Base-by-base conservation (phyloP, 192 early-diverging fungal genomes). In the Chytriomyces hyalinus region DNA sequence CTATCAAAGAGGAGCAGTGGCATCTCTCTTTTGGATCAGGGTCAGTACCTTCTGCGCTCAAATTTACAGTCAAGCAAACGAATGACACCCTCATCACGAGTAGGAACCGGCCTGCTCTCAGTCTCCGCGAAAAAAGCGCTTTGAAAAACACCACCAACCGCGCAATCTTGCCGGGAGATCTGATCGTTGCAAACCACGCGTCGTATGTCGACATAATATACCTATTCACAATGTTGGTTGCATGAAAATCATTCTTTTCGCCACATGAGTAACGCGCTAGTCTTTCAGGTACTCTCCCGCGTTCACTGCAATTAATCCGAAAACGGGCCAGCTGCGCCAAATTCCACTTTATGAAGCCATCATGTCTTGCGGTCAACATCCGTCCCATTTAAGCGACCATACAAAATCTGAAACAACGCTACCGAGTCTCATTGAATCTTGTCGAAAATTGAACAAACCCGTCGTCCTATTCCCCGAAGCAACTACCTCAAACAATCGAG, bases 131-230 rank as follows among this genome's bases (percentile, higher is more conserved):
- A 48, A 75, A 66, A 47, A 15, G 67, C 10, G 26, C n/a, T 13
- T 15, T 68, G 5, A 75, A 75, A 24, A 24, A 66, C 20, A 45
- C 15, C 26, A 26, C 2, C 46, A 11, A 10, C 48, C 43, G 17
- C 68, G 8, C 9, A 28, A 46, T 90, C 7, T 62, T 75, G 20
- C 82, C 87, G 57, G 94, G 94, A 69, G 91, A 95, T 76, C 59
- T 96, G 5, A 93, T 96, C 48, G 76, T 94, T 22, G 81, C 91
- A 67, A 96, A 96, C 80, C 93, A 92, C 79, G 85, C 87, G 4
- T 95, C 94, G 9, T 96, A 96, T 73, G 80, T 95, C 26, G 94
- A 96, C 50, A 64, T 95, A 10, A 50, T 96, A 46, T 93, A 92
- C 44, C 74, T 96, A 6, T 84, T 87, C 6, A 88, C 87, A 48